These are phyloP conservation scores for Teunomyces cretensis DNA, from an alignment of 805 yeast genomes.

Conservation along the genomic window DNA sequence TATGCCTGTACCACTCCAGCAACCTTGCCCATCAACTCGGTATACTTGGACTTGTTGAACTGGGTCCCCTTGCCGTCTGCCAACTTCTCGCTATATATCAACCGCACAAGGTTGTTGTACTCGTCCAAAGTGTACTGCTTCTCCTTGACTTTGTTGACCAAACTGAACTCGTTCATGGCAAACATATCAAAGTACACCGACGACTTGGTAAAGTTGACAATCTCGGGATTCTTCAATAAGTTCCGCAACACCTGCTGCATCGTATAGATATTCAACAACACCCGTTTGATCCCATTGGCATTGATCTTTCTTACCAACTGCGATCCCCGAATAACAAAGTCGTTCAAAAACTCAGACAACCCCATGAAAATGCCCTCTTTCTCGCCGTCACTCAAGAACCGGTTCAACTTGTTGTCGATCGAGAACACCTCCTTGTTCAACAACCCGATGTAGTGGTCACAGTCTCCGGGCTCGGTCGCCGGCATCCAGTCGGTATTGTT, in stretches of 20 bases:
- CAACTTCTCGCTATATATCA: constrained; percentile 49
- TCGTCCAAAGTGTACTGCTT: constrained; percentile 45
- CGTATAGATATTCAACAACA: constrained; percentile 61
- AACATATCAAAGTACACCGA: constrained; percentile 57
- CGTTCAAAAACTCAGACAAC: constrained; percentile 50
- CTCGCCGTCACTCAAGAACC: constrained; percentile 31
- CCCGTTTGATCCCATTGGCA: constrained; percentile 56
- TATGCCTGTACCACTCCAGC: background rate
- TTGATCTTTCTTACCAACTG: constrained; percentile 50
- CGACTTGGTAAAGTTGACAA: constrained; percentile 53
- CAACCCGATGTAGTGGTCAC: constrained; percentile 53
- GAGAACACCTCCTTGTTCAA: constrained; percentile 50
- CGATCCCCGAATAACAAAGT: constrained; percentile 52
- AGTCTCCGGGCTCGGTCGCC: constrained; percentile 54
- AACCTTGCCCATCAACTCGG: constrained; percentile 22
- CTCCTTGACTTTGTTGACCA: constrained; percentile 39
- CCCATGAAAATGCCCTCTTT: constrained; percentile 42
- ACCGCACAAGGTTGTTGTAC: constrained; percentile 49
- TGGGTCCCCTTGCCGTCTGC: constrained; percentile 38
- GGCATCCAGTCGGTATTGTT: constrained; percentile 51
- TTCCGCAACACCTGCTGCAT: constrained; percentile 69
- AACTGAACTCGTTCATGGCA: constrained; percentile 47
- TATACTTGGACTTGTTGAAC: constrained; percentile 39
- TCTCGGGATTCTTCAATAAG: constrained; percentile 50
- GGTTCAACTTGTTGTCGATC: constrained; percentile 43